A percentile compares a stretch with the other conserved stretches of the same genome.
Conservation (phyloP, 2,329 filamentous ascomycete genomes). For the Nothophoma quercina region DNA sequence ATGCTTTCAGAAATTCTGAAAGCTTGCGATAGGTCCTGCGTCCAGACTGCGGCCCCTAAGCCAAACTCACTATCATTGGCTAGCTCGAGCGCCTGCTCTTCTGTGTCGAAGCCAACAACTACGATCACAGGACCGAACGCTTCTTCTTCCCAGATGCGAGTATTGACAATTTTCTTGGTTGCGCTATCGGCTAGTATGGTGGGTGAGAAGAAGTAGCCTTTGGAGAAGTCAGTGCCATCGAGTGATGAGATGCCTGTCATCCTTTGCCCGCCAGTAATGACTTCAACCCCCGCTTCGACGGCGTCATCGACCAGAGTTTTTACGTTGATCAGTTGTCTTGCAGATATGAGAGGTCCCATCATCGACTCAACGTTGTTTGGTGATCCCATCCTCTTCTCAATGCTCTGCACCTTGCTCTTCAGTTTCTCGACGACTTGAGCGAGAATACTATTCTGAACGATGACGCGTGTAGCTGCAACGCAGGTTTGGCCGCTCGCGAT, state of each 20-base stretch:
- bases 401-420: slow-evolving; percentile 58
- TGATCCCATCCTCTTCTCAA: slow-evolving; percentile 63
- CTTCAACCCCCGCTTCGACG: slow-evolving; percentile 47
- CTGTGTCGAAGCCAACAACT: slow-evolving; percentile 56
- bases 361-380: slow-evolving; percentile 64
- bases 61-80: slow-evolving; percentile 62
- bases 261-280: slow-evolving; percentile 59
- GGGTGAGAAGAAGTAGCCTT: slow-evolving; percentile 60
- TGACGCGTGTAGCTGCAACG: slow-evolving; percentile 62
- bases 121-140: slow-evolving; percentile 63
- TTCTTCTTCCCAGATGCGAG: slow-evolving; percentile 55
- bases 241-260: slow-evolving; percentile 59
- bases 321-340: slow-evolving; percentile 54
- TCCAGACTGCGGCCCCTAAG: slow-evolving; percentile 61
- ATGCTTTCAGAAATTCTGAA: slow-evolving; percentile 57
- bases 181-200: slow-evolving; percentile 50
- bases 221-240: slow-evolving; percentile 61
- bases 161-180: slow-evolving; percentile 44
- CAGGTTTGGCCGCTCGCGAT: slow-evolving; percentile 65
- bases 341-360: slow-evolving; percentile 71
- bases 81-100: slow-evolving; percentile 56
- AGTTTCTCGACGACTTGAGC: slow-evolving; percentile 50
- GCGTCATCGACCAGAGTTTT: slow-evolving; percentile 47
- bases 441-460: slow-evolving; percentile 58
- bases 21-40: slow-evolving; percentile 58